Percentiles rank a stretch among this genome's conserved stretches.
These are phyloP conservation scores for Hibiscus trionum DNA, from an alignment of 345 rosid genomes.

Conservation along the genomic window DNA sequence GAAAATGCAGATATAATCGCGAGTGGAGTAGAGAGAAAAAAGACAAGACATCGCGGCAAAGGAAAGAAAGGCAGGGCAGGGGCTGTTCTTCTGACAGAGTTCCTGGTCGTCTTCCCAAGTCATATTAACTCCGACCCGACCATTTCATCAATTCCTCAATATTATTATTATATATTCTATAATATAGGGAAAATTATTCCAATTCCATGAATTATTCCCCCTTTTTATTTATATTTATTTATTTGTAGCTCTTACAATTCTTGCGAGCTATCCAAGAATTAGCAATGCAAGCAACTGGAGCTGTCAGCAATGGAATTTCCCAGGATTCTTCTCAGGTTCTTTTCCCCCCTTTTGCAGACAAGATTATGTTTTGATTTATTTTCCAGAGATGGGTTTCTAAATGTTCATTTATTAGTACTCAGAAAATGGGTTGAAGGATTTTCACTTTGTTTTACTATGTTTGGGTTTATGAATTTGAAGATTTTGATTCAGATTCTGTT, in stretches of 20 bases:
- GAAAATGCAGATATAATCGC: background rate
- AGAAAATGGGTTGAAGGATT: too few species aligned
- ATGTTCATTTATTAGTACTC: background rate
- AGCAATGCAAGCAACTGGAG: conserved; percentile 19
- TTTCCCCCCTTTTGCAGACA: background rate
- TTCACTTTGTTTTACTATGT: background rate
- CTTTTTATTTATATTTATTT: background rate
- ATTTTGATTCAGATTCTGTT: background rate
- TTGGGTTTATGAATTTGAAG: background rate
- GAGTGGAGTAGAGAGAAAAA: background rate
- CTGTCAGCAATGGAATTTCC: conserved; percentile 12
- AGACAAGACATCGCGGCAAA: background rate
- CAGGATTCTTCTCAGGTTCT: conserved; percentile 20
- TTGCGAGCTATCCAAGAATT: background rate
- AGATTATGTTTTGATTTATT: background rate
- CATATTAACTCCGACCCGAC: background rate
- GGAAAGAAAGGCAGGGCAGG: background rate
- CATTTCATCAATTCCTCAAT: background rate
- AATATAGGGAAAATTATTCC: too few species aligned
- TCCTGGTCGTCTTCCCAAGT: background rate
- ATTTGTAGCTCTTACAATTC: background rate
- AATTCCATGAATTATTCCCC: background rate
- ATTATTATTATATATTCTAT: background rate
- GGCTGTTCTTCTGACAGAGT: background rate
- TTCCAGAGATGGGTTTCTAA: background rate